Percentiles rank a stretch among this genome's conserved stretches.
phyloP scores from a whole-genome alignment of 2,329 filamentous ascomycete genomes.

The Ustulina deusta region DNA sequence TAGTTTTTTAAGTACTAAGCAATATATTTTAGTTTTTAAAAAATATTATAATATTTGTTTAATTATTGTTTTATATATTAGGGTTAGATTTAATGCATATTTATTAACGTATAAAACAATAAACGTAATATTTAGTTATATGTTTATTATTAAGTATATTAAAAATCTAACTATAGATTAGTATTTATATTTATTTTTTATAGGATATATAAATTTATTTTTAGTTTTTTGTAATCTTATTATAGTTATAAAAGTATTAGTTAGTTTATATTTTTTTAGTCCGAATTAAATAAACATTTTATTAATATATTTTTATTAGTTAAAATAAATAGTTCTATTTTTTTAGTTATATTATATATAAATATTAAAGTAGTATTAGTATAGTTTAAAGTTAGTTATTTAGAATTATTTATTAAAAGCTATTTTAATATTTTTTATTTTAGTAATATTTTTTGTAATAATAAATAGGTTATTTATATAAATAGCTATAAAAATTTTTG shows the following conservation, averaged over 20 bases:
- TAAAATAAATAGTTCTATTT: constrained; percentile 25
- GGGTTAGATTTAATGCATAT: constrained; percentile 10
- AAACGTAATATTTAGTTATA: constrained; percentile 3
- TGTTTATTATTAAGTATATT: constrained; percentile 21
- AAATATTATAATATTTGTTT: constrained; percentile 12
- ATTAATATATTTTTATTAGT: constrained; percentile 26
- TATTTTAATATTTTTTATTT: constrained; percentile 23
- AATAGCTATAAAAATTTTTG: constrained; percentile 15
- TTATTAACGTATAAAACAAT: constrained; percentile 13
- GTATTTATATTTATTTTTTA: constrained; percentile 19
- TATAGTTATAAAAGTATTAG: constrained; percentile 17
- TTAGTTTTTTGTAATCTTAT: constrained; percentile 22
- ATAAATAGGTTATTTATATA: constrained; percentile 19
- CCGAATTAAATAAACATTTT: constrained; percentile 18
- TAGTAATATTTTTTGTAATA: neutral
- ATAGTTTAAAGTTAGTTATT: constrained; percentile 15
- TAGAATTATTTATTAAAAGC: constrained; percentile 4
- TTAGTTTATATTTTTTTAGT: constrained; percentile 9
- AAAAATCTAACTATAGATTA: constrained; percentile 19
- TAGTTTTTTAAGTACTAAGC: neutral
- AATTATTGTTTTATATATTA: constrained; percentile 14
- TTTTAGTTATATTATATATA: neutral
- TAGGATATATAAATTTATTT: constrained; percentile 2
- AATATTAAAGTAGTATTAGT: constrained; percentile 22
- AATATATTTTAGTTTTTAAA: constrained; percentile 9